Evolutionary conservation across 2,329 filamentous ascomycete genomes (phyloP), one percentile per base, ranked within the genome.

Genomic region (Tolypocladium capitatum): DNA sequence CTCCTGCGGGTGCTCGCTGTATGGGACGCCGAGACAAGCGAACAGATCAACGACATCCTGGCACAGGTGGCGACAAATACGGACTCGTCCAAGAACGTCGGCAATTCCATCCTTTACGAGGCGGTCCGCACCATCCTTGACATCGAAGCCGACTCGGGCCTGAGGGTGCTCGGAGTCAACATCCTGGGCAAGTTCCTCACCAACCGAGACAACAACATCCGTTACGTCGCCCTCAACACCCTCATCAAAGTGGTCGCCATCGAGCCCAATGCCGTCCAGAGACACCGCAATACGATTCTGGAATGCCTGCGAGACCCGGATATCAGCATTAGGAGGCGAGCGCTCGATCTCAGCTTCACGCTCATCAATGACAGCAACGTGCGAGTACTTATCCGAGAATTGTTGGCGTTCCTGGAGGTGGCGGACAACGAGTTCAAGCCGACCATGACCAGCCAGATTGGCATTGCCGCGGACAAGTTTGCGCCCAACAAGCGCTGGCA

Each of bases 191-290:
- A 97, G 64, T 98, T 98, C 69, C 70, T 98, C 52, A 84, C 90
- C n/a, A 98, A 98, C 71, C 83, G 91, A 57, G 92, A 98, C 68
- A 98, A 98, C 74, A 98, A 98, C 63, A 98, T 98, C 59, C 84
- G 92, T 65, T 98, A 98, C 61, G 92, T 98, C 46, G 92, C 92
- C 18, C 74, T 98, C 46, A 98, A 98, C 67, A 98, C 92, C 0
- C 73, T 98, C 45, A 94, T 96, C 69, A 97, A 96, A 68, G 92
- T 98, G 18, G 92, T 98, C 43, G 92, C 92, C 4, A 90, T 98
- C 44, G 92, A 98, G 64, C 92, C 92, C 14, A 97, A 97, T 63
- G 92, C 92, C 4, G 92, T 98, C 2, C 92, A 98, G 65, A 78
- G 92, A 62, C 92, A 98, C 66, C 81, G 94, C 48, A 98, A 97